Conservation (phyloP, 2,329 filamentous ascomycete species). For the Coniochaeta hoffmannii region DNA sequence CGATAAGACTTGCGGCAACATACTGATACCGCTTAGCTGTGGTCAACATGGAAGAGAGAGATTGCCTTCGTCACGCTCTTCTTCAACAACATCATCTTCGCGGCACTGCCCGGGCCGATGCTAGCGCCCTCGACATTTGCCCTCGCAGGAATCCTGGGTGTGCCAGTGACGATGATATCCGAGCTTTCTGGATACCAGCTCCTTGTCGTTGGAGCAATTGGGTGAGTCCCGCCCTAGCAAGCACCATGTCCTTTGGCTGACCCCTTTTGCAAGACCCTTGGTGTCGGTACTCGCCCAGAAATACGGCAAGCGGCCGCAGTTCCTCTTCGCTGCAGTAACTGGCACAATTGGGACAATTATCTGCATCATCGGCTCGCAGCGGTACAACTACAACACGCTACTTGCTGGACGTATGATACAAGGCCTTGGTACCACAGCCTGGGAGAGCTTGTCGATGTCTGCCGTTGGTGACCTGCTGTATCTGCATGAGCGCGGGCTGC, state of each 20-base stretch:
- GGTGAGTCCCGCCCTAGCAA: conserved; percentile 2
- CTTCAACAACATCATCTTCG: conserved; percentile 14
- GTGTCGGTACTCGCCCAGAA: conserved; percentile 25
- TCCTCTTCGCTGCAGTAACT: conserved; percentile 20
- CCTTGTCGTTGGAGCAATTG: conserved; percentile 11
- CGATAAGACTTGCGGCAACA: background rate
- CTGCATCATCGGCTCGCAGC: conserved; percentile 20
- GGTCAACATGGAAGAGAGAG: conserved; percentile 15
- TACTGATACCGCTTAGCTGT: conserved; percentile 8
- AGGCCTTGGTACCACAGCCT: conserved; percentile 23
- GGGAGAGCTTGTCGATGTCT: conserved; percentile 23
- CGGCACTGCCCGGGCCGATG: conserved; percentile 13
- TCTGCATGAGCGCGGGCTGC: conserved; percentile 21
- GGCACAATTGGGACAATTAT: conserved; percentile 19
- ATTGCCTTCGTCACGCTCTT: conserved; percentile 13
- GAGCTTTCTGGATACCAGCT: conserved; percentile 14
- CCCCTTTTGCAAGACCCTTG: conserved; percentile 7
- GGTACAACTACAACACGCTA: conserved; percentile 19
- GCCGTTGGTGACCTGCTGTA: conserved; percentile 25
- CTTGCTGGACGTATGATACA: conserved; percentile 24
- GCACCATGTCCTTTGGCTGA: background rate
- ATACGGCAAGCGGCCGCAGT: conserved; percentile 25
- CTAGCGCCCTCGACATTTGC: conserved; percentile 13
- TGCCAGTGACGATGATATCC: conserved; percentile 17
- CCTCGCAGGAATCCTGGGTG: conserved; percentile 12